Percentiles rank a stretch among this genome's conserved stretches.
phyloP scores from a whole-genome alignment of 1,284 basidiomycete species.

The Mycosarcoma maydis region DNA sequence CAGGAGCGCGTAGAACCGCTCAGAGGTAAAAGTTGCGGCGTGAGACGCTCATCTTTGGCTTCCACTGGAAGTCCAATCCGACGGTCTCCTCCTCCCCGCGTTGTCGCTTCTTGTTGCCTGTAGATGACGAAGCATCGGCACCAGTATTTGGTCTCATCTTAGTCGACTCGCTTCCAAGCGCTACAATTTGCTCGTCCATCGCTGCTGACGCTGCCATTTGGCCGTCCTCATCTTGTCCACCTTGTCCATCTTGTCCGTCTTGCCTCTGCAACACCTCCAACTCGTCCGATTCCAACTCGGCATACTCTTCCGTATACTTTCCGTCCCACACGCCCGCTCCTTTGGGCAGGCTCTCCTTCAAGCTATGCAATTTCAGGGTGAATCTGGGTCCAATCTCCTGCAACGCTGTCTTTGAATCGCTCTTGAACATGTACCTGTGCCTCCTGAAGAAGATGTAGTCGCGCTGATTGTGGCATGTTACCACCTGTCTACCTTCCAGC shows the following conservation, averaged over 20 bases:
- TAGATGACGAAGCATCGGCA: not conserved
- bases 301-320: conserved; percentile 67
- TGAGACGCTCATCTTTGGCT: conserved; percentile 61
- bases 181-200: not conserved
- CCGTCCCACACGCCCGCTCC: conserved; percentile 73
- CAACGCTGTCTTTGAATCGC: conserved; percentile 79
- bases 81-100: conserved; percentile 51
- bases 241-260: conserved; percentile 4
- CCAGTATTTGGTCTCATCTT: not conserved
- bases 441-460: conserved; percentile 98
- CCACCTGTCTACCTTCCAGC: conserved; percentile 95
- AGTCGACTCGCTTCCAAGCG: not conserved
- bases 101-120: conserved; percentile 24
- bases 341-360: conserved; percentile 86
- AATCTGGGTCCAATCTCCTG: conserved; percentile 99
- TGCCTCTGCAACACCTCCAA: conserved; percentile 25
- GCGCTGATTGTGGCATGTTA: conserved; percentile 95
- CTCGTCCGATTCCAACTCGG: conserved; percentile 58
- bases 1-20: not conserved
- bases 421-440: conserved; percentile 93
- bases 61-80: conserved; percentile 62
- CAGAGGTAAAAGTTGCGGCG: conserved; percentile 59
- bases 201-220: conserved; percentile 1
- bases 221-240: conserved; percentile 5
- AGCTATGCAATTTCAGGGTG: conserved; percentile 88